Conservation (phyloP, 148 eudicot genomes). For the Silene conica region DNA sequence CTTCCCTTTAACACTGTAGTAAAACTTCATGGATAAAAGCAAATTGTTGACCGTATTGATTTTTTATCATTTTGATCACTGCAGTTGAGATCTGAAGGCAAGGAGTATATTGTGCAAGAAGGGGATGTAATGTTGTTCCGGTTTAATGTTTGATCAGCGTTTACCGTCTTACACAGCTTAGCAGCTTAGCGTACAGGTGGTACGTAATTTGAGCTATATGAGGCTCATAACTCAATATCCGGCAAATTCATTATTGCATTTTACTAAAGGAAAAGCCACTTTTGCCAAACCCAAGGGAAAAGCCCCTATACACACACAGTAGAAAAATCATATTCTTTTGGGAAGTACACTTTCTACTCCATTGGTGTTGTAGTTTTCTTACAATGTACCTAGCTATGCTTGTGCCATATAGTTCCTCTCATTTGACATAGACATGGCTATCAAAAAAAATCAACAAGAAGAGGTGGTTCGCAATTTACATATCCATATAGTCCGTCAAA, state of each 20-base stretch:
- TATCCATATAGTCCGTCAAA: too few species aligned
- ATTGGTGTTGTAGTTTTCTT: background rate
- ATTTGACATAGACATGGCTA: too few species aligned
- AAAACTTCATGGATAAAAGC: background rate
- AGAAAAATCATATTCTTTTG: background rate
- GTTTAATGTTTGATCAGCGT: constrained; percentile 58
- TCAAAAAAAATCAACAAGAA: too few species aligned
- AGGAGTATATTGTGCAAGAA: constrained; percentile 78
- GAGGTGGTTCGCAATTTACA: too few species aligned
- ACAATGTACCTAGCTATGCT: too few species aligned
- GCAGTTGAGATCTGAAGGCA: constrained; percentile 89
- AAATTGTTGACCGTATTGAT: background rate
- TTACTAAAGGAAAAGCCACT: background rate
- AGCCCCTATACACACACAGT: background rate
- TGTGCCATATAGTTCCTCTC: too few species aligned
- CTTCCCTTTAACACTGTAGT: too few species aligned
- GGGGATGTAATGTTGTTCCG: constrained; percentile 90
- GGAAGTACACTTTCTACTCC: background rate
- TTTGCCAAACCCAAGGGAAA: constrained; percentile 5
- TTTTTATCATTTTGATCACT: constrained; percentile 21
- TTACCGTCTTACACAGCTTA: background rate
- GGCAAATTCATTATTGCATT: background rate
- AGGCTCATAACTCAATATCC: background rate
- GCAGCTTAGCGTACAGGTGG: background rate
- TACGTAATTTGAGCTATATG: background rate